phyloP scores from a whole-genome alignment of 495 filamentous ascomycete species.

The Daldinia bambusicola region DNA sequence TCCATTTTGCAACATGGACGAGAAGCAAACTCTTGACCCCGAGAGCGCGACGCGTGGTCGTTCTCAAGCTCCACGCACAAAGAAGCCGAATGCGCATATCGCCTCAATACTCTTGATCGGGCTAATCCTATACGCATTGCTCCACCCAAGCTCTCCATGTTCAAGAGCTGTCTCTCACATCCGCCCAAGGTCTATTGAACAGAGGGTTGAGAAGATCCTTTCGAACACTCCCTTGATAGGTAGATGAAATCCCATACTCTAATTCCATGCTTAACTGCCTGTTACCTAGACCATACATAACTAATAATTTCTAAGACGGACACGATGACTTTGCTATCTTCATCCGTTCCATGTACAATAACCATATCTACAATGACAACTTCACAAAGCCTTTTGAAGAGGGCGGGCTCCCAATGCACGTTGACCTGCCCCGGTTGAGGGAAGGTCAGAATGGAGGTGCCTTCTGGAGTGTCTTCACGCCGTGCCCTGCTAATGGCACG shows the following conservation, averaged over 20 bases:
- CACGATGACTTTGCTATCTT: slow-evolving; percentile 89
- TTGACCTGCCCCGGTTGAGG: slow-evolving; percentile 77
- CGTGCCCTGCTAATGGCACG: slow-evolving; percentile 74
- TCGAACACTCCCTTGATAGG: slow-evolving; percentile 82
- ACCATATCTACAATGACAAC: slow-evolving; percentile 78
- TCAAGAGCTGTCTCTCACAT: slow-evolving; percentile 23
- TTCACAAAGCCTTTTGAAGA: slow-evolving; percentile 77
- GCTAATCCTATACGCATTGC: background rate
- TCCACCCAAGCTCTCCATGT: background rate
- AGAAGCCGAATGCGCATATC: slow-evolving; percentile 19
- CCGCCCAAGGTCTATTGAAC: slow-evolving; percentile 60
- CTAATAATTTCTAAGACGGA: slow-evolving; percentile 70
- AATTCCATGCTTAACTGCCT: too few relatives aligned
- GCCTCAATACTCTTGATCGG: background rate
- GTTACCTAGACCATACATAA: slow-evolving; percentile 16
- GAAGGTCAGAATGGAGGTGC: slow-evolving; percentile 73
- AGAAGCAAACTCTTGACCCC: slow-evolving; percentile 15
- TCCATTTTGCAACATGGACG: slow-evolving; percentile 18
- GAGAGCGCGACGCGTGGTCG: slow-evolving; percentile 14
- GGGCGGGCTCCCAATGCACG: slow-evolving; percentile 74
- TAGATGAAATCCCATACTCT: slow-evolving; percentile 48
- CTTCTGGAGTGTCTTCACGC: slow-evolving; percentile 91
- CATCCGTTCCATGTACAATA: slow-evolving; percentile 73
- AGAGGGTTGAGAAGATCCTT: slow-evolving; percentile 76
- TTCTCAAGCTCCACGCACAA: background rate